These are phyloP conservation scores for Chytriomyces hyalinus DNA, from an alignment of 192 early-diverging fungal species.

Conservation along the genomic window DNA sequence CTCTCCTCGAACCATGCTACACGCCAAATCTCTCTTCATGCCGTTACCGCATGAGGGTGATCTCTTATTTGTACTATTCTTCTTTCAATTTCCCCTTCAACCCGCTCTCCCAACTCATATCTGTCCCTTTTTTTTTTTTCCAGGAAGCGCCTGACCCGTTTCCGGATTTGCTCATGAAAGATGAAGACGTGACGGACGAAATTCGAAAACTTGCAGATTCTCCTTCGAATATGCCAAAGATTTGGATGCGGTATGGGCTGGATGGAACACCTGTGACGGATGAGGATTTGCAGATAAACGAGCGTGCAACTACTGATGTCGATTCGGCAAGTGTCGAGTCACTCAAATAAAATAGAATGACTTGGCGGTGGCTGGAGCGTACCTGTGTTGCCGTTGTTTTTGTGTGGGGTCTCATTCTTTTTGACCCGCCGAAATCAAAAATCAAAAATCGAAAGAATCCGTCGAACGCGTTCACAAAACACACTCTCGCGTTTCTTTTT, in stretches of 20 bases:
- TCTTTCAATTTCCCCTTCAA: background rate
- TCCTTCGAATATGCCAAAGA: background rate
- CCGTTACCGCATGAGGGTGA: slow-evolving; percentile 10
- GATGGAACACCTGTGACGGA: slow-evolving; percentile 5
- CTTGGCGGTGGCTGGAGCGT: too few relatives aligned
- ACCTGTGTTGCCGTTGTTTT: too few relatives aligned
- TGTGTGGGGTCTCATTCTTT: too few relatives aligned
- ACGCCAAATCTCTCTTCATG: slow-evolving; percentile 30
- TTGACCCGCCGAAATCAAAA: too few relatives aligned
- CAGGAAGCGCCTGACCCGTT: slow-evolving; percentile 29
- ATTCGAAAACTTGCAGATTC: background rate
- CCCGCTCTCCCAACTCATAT: background rate
- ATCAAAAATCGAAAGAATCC: too few relatives aligned
- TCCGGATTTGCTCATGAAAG: background rate
- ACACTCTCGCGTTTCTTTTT: too few relatives aligned
- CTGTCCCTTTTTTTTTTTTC: background rate
- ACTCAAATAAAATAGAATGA: too few relatives aligned
- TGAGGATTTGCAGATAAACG: background rate
- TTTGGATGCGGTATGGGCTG: slow-evolving; percentile 30
- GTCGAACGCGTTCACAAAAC: too few relatives aligned
- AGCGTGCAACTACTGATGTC: too few relatives aligned
- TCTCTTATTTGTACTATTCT: background rate
- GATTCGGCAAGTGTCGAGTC: too few relatives aligned
- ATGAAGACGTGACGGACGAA: slow-evolving; percentile 13
- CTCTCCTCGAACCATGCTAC: slow-evolving; percentile 40